Evolutionary conservation across 2,329 filamentous ascomycete species (phyloP).

Genomic region (Kalmusia sp.): DNA sequence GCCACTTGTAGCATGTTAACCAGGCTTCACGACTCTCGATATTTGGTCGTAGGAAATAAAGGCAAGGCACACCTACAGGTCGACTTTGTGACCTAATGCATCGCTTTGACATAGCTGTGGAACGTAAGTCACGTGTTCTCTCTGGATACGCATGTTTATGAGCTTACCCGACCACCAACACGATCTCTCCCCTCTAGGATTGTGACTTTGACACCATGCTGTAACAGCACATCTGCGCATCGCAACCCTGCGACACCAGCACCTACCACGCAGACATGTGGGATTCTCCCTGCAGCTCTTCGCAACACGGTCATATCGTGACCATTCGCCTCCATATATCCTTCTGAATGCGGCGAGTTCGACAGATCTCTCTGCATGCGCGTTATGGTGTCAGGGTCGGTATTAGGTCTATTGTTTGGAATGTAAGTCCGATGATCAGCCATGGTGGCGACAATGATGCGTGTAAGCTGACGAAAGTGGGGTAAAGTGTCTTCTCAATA

Average conservation of each 20-base stretch:
- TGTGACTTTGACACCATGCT: constrained; percentile 71
- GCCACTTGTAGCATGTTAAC: constrained; percentile 54
- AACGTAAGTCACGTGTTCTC: constrained; percentile 15
- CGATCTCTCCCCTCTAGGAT: constrained; percentile 73
- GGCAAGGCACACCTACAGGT: constrained; percentile 57
- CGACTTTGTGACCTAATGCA: constrained; percentile 59
- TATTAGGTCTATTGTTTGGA: constrained; percentile 24
- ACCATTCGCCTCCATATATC: constrained; percentile 25
- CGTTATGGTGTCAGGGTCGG: constrained; percentile 24
- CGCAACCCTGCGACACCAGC: constrained; percentile 75
- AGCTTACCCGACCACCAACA: constrained; percentile 69
- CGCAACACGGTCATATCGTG: constrained; percentile 33
- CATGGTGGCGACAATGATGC: constrained; percentile 21
- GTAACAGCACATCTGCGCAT: constrained; percentile 71
- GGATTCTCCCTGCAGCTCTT: constrained; percentile 45
- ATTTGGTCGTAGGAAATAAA: background rate
- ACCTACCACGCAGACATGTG: constrained; percentile 72
- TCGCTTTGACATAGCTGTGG: constrained; percentile 57
- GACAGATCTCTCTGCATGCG: constrained; percentile 45
- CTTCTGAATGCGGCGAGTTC: constrained; percentile 34
- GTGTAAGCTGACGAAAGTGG: constrained; percentile 8
- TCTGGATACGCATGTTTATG: constrained; percentile 21
- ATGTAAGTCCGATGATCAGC: constrained; percentile 38
- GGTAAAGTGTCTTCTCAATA: background rate
- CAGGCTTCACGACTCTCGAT: background rate